A percentile compares a stretch with the other conserved stretches of the same genome.
Evolutionary conservation across 129 eudicot species (phyloP).

Genomic region (Flaveria ramosissima): DNA sequence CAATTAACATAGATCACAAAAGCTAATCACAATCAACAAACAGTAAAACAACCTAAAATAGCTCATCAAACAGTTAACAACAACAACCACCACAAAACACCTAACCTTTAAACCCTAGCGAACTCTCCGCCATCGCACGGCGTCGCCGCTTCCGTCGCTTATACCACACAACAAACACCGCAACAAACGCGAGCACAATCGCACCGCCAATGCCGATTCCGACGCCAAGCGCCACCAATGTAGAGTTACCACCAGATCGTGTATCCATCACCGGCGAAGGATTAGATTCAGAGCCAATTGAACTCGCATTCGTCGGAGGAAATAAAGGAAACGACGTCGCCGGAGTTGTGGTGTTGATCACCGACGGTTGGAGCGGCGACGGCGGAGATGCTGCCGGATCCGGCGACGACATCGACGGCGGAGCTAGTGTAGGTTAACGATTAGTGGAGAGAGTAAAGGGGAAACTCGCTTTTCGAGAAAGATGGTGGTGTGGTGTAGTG

Average conservation of each 20-base stretch:
- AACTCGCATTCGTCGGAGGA: conserved; percentile 31
- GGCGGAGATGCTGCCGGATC: conserved; percentile 41
- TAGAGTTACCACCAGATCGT: conserved; percentile 27
- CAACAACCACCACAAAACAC: neutral
- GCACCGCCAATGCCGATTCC: conserved; percentile 82
- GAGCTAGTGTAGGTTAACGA: conserved; percentile 29
- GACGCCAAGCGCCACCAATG: conserved; percentile 64
- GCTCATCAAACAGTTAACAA: neutral
- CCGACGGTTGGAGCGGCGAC: conserved; percentile 31
- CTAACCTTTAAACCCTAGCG: conserved; percentile 49
- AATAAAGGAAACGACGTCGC: conserved; percentile 29
- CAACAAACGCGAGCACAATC: conserved; percentile 58
- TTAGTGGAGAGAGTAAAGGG: conserved; percentile 26
- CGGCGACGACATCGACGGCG: conserved; percentile 44
- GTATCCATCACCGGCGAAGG: conserved; percentile 29
- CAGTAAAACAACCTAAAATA: neutral
- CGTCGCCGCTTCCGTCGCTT: conserved; percentile 51
- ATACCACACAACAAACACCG: conserved; percentile 53
- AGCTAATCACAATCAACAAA: neutral
- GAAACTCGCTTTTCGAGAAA: conserved; percentile 31
- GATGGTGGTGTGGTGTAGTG: conserved; percentile 15
- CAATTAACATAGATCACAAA: too few species aligned
- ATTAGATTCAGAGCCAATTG: conserved; percentile 23
- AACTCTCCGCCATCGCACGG: conserved; percentile 31
- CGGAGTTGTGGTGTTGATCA: conserved; percentile 26